Base-by-base conservation (phyloP, 768 basidiomycete species). In the Paxillus rubicundulus region DNA sequence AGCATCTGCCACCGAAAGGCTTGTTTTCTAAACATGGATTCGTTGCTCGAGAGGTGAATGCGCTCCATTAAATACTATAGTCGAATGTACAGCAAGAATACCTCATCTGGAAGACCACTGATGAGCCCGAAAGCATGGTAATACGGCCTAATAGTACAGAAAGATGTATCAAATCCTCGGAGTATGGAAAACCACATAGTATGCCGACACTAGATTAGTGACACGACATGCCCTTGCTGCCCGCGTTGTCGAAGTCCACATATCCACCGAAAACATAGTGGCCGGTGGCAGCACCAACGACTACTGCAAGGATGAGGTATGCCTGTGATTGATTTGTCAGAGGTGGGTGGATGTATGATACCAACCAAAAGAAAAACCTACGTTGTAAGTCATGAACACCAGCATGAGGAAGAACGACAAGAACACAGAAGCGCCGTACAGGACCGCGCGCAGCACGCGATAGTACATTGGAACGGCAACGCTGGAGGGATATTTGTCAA, bases 361-460 rank as follows among this genome's bases (percentile, higher is more conserved):
- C 45, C 43, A 9, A 17, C 37, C 5, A 37, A 27, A 16, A 20
- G 7, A 37, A 27, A 16, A 20, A 73, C 89, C 63, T 53, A 92
- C 91, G 59, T 97, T 97, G 73, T 95, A 97, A 5, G 93, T 96
- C 93, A 97, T 96, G 71, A 92, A 94, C 37, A 96, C 85, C 52
- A 97, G 75, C 93, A 97, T 97, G 65, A 92, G 81, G 80, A 92
- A 91, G 77, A 88, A 89, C 33, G 89, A 89, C 53, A 92, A 68
- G 68, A 86, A 86, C 18, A 92, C 82, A 3, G 82, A 82, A 4
- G 76, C 69, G n/a, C 86, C 91, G 61, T 95, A 96, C 34, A 92
- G 65, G 2, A 66, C 59, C 6, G 91, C 87, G 21, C 90, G 78
- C 40, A 85, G 60, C n/a, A 76, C 54, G 20, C 86, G 82, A 37